Conservation (phyloP, 768 basidiomycete genomes). For the Leucosporidium scottii region DNA sequence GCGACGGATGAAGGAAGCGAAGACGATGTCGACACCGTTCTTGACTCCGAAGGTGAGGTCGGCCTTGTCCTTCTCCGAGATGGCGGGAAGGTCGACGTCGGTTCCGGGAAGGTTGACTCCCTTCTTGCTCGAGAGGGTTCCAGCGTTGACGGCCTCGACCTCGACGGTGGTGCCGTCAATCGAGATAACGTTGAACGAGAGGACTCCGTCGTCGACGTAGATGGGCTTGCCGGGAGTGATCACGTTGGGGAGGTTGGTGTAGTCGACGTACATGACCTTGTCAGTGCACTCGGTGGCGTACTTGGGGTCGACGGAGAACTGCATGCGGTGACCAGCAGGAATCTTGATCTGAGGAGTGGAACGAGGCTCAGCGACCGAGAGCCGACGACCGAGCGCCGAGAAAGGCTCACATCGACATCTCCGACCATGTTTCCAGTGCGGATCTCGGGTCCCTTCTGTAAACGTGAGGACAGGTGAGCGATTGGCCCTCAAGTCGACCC, state of each 20-base stretch:
- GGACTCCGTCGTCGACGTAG: constrained; percentile 87
- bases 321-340: constrained; percentile 87
- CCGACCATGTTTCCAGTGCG: constrained; percentile 89
- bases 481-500: background rate
- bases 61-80: constrained; percentile 96
- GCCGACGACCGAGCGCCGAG: background rate
- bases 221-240: constrained; percentile 95
- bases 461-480: background rate
- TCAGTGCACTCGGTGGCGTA: constrained; percentile 72
- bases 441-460: constrained; percentile 97
- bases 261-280: constrained; percentile 86
- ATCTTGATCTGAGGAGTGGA: constrained; percentile 59
- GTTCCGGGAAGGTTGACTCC: constrained; percentile 99
- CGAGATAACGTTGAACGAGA: constrained; percentile 36
- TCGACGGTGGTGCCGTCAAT: constrained; percentile 57
- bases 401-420: constrained; percentile 64
- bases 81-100: constrained; percentile 89
- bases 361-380: background rate
- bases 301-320: constrained; percentile 72
- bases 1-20: constrained; percentile 96
- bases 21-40: constrained; percentile 98
- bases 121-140: constrained; percentile 88
- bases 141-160: constrained; percentile 87
- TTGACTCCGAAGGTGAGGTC: constrained; percentile 90
- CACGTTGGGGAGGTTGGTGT: constrained; percentile 90